Evolutionary conservation across 305 asterid species (phyloP).

Genomic region (Fraxinus floribunda): DNA sequence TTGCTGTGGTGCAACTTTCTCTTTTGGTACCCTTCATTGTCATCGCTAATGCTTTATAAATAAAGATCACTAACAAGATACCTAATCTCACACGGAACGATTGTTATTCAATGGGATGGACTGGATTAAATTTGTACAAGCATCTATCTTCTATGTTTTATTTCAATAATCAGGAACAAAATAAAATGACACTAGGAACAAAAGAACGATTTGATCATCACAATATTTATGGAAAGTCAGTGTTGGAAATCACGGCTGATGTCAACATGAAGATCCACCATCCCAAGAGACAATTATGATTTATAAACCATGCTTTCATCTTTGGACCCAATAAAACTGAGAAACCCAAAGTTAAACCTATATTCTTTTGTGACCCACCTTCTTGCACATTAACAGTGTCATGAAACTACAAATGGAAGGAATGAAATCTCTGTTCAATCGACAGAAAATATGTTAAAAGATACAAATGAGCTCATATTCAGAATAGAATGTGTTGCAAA

Average conservation of each 20-base stretch:
- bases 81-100: neutral
- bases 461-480: neutral
- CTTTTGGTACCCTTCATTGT: no score
- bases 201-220: neutral
- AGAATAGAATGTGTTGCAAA: constrained; percentile 1
- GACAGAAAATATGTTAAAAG: neutral
- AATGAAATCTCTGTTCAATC: neutral
- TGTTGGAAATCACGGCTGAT: neutral
- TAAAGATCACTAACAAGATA: neutral
- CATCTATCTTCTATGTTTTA: neutral
- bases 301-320: neutral
- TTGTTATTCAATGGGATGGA: neutral
- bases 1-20: no score
- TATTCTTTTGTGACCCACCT: neutral
- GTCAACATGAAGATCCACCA: neutral
- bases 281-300: neutral
- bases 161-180: neutral
- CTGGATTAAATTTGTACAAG: neutral
- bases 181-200: neutral
- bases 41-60: neutral
- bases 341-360: constrained; percentile 9
- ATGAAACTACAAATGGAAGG: constrained; percentile 1
- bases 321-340: neutral
- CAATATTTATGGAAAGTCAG: neutral
- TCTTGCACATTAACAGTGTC: neutral